Evolutionary conservation across 768 basidiomycete species (phyloP), one percentile per base, ranked within the genome.

Genomic region (Suillus clintonianus): DNA sequence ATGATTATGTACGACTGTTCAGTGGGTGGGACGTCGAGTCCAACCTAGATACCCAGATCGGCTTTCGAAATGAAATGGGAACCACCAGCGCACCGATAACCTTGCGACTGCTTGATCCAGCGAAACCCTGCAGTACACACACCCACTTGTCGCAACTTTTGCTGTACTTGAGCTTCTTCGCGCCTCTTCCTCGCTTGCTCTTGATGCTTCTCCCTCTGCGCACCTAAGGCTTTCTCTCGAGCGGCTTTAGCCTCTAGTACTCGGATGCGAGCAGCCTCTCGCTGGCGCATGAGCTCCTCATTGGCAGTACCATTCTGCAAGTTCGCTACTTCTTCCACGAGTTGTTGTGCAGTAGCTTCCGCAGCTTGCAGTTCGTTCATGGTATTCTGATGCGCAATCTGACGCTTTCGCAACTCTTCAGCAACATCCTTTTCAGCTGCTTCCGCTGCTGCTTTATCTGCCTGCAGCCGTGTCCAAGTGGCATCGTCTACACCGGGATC

Each of bases 251-350:
- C 66, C 19, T 63, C 65, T 13, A 65, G 63, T 30, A 73, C 77
- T 3, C 70, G 68, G n/a, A 76, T 66, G 1, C 76, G 71, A 13
- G 72, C 74, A 9, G 32, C 59, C 42, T 45, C 42, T 50, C 59
- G 59, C 30, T 50, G n/a, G 15, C 27, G 43, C 45, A 89, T 90
- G 88, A 43, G 91, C 89, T 41, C 91, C 89, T n/a, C n/a, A n/a
- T n/a, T n/a, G n/a, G n/a, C n/a, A n/a, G n/a, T n/a, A n/a, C n/a
- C n/a, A n/a, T n/a, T n/a, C n/a, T n/a, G n/a, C n/a, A n/a, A n/a
- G n/a, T n/a, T n/a, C 70, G 70, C 62, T 64, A 45, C 62, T 64
- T 63, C 56, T 69, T 47, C 60, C 7, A 54, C 67, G 2, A 62
- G 71, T 45, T 63, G 42, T 45, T 62, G 66, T 4, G 65, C 65